Evolutionary conservation across 208 protist species (phyloP), one percentile per base, ranked within the genome.

Genomic region (Crithidia expoeki): DNA sequence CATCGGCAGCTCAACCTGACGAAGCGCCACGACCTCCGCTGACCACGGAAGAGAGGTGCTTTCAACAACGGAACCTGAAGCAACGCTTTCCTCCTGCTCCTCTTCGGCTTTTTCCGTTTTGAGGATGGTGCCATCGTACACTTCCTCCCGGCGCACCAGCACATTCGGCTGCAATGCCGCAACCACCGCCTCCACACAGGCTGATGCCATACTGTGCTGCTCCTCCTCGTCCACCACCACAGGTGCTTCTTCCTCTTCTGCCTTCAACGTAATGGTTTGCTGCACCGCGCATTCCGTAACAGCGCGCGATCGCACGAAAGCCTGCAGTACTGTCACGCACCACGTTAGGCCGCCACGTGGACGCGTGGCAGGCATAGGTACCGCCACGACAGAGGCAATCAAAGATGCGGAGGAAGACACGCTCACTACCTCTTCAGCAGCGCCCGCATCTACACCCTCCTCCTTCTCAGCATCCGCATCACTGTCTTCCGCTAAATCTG

Each of bases 301-400:
- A 5, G 7, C 23, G 21, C 49, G 23, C 5, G 28, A 47, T 40
- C 57, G 57, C 57, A 62, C 14, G 23, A 50, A 62, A 14, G 52
- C 30, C 32, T 58, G 52, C 10, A 58, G 7, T 0, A 58, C 52
- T 10, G 23, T 40, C 30, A 40, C 52, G 32, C 52, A 58, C 52
- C 52, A 58, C 25, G 52, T 58, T 32, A 58, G 40, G 52, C 40
- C 52, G 25, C 52, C 52, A 19, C 12, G 52, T 10, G 16, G 19
- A 21, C 52, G 52, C 32, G 0, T 34, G 12, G 10, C 30, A 25
- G 52, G 12, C 11, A 32, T 5, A 12, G 32, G 11, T 23, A 16
- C 52, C 14, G 1, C 4, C 12, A 23, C 52, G 10, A 17, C 4
- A 32, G 19, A 25, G 9, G 32, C 52, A 40, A 32, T 7, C 4